Conservation (phyloP, 2,329 filamentous ascomycete genomes). For the Colletotrichum siamense region DNA sequence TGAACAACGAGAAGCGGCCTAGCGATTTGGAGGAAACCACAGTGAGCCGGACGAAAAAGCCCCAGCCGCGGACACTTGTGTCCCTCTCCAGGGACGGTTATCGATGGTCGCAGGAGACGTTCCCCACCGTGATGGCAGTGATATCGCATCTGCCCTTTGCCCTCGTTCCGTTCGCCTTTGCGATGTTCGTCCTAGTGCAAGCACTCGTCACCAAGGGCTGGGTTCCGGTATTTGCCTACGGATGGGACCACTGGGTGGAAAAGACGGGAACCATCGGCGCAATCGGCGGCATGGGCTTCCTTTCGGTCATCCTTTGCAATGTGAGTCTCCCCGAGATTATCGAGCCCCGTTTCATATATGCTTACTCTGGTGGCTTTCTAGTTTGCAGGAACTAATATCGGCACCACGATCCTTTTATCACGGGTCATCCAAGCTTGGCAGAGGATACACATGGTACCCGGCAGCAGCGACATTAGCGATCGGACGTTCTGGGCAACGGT, state of each 20-base stretch:
- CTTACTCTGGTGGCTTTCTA: constrained; percentile 32
- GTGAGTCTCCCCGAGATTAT: constrained; percentile 48
- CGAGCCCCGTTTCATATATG: not conserved
- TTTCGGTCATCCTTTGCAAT: constrained; percentile 75
- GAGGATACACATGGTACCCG: constrained; percentile 56
- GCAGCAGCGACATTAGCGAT: constrained; percentile 56
- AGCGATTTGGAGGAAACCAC: not conserved
- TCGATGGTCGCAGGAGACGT: constrained; percentile 71
- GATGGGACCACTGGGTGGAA: constrained; percentile 75
- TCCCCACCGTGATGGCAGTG: constrained; percentile 72
- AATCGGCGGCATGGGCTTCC: constrained; percentile 75
- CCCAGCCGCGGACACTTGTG: constrained; percentile 52
- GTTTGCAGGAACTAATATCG: constrained; percentile 81
- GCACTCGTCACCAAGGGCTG: constrained; percentile 76
- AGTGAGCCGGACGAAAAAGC: not conserved
- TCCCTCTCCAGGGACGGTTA: constrained; percentile 53
- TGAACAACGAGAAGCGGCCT: not conserved
- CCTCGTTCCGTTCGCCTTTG: constrained; percentile 73
- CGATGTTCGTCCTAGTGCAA: constrained; percentile 79
- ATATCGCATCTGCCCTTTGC: constrained; percentile 70
- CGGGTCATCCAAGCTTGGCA: constrained; percentile 75
- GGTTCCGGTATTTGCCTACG: constrained; percentile 75
- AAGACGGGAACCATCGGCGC: constrained; percentile 73
- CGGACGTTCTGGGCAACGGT: constrained; percentile 77
- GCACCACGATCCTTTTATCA: constrained; percentile 75